phyloP scores from a whole-genome alignment of 2,329 filamentous ascomycete species.

The Colletotrichum tamarilloi region DNA sequence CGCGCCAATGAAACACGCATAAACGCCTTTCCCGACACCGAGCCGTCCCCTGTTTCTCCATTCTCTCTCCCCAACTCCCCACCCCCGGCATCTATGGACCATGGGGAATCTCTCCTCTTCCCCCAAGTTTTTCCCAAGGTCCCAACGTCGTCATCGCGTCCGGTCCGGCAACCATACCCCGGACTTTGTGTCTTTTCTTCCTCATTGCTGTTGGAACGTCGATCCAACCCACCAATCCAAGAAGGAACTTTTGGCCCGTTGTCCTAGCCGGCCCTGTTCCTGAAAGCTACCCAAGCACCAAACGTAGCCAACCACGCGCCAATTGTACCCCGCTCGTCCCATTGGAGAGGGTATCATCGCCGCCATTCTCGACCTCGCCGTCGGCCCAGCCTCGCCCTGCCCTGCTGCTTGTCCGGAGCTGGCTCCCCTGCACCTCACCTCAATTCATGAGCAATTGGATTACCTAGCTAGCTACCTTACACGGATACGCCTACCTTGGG shows the following conservation, averaged over 20 bases:
- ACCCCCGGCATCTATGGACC: too few species aligned
- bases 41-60: slow-evolving; percentile 1
- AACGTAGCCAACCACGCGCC: slow-evolving; percentile 3
- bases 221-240: neutral
- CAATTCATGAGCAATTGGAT: neutral
- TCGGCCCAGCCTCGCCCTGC: slow-evolving; percentile 6
- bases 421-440: slow-evolving; percentile 1
- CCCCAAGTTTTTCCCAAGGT: neutral
- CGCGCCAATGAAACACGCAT: slow-evolving; percentile 24
- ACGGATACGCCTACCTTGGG: neutral
- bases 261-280: slow-evolving; percentile 10
- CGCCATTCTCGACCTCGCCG: slow-evolving; percentile 4
- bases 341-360: slow-evolving; percentile 32
- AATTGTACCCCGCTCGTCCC: slow-evolving; percentile 21
- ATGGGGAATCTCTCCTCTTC: neutral
- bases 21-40: slow-evolving; percentile 12
- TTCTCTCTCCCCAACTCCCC: neutral
- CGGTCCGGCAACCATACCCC: slow-evolving; percentile 16
- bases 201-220: slow-evolving; percentile 1
- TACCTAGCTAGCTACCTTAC: neutral
- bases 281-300: slow-evolving; percentile 1
- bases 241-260: slow-evolving; percentile 19
- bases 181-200: slow-evolving; percentile 5
- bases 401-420: slow-evolving; percentile 21
- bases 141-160: slow-evolving; percentile 27